Percentiles rank a stretch among this genome's conserved stretches.
phyloP scores from a whole-genome alignment of 495 filamentous ascomycete genomes.

The Penicillium argentinense region DNA sequence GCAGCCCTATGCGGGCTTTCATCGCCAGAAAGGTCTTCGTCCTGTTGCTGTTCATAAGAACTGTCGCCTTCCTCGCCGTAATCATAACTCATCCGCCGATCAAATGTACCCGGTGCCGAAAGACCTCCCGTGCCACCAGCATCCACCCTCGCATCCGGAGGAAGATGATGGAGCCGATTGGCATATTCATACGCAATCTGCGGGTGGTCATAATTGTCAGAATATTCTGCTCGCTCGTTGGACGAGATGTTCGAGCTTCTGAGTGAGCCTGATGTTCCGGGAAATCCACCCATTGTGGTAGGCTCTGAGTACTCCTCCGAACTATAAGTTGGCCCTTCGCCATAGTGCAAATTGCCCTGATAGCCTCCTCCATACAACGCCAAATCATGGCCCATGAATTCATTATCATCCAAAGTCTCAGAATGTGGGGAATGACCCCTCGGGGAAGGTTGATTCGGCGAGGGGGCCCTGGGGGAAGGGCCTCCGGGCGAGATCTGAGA shows the following conservation, averaged over 20 bases:
- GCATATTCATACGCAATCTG: constrained; percentile 50
- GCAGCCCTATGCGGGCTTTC: constrained; percentile 59
- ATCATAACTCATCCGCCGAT: constrained; percentile 80
- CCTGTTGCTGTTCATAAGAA: constrained; percentile 48
- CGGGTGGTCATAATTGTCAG: constrained; percentile 44
- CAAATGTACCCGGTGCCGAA: constrained; percentile 64
- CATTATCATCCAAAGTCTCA: constrained; percentile 53
- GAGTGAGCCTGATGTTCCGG: constrained; percentile 30
- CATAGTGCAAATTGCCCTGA: constrained; percentile 70
- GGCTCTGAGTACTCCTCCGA: constrained; percentile 24
- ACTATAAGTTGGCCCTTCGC: constrained; percentile 47
- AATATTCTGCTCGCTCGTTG: constrained; percentile 32
- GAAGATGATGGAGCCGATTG: constrained; percentile 61
- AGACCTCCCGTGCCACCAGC: constrained; percentile 84
- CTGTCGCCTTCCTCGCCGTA: constrained; percentile 75
- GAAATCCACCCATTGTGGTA: constrained; percentile 5
- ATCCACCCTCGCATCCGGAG: constrained; percentile 62
- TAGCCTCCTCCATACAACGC: constrained; percentile 73
- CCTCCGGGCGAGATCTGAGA: constrained; percentile 23
- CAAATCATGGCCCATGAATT: constrained; percentile 72
- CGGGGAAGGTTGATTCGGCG: constrained; percentile 3
- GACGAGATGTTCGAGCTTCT: constrained; percentile 38
- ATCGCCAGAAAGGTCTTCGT: constrained; percentile 52
- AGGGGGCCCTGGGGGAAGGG: constrained; percentile 31
- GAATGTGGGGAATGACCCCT: constrained; percentile 15